Conservation (phyloP, 192 early-diverging fungal genomes). For the Podochytrium sp. region DNA sequence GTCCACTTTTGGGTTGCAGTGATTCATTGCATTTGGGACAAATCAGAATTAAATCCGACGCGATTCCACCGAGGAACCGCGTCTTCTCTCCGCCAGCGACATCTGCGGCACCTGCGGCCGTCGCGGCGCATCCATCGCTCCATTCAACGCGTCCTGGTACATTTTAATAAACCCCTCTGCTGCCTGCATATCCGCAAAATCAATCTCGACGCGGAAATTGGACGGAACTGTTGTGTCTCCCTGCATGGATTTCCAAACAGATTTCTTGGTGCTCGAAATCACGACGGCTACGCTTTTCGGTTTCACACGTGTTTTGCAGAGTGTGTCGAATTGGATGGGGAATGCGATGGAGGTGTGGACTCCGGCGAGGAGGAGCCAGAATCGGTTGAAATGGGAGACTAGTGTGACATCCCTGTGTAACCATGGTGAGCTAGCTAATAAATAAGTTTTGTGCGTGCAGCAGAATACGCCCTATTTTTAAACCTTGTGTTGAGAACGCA, state of each 20-base stretch:
- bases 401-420: neutral
- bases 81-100: too few relatives aligned
- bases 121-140: too few relatives aligned
- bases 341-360: neutral
- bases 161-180: neutral
- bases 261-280: neutral
- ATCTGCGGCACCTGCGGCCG: too few relatives aligned
- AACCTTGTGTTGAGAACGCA: neutral
- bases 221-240: neutral
- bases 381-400: neutral
- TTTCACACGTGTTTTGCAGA: neutral
- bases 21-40: too few relatives aligned
- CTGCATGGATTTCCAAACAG: neutral
- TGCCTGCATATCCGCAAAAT: neutral
- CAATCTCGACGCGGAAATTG: neutral
- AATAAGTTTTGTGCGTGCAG: neutral
- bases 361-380: neutral
- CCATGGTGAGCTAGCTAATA: neutral
- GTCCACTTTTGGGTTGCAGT: too few relatives aligned
- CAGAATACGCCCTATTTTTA: neutral
- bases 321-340: neutral
- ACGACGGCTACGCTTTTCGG: neutral
- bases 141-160: neutral
- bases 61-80: too few relatives aligned
- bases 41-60: too few relatives aligned